Percentiles rank a stretch among this genome's conserved stretches.
Conservation (phyloP, 2,329 filamentous ascomycete species). For the Dryadomyces quercivorus region DNA sequence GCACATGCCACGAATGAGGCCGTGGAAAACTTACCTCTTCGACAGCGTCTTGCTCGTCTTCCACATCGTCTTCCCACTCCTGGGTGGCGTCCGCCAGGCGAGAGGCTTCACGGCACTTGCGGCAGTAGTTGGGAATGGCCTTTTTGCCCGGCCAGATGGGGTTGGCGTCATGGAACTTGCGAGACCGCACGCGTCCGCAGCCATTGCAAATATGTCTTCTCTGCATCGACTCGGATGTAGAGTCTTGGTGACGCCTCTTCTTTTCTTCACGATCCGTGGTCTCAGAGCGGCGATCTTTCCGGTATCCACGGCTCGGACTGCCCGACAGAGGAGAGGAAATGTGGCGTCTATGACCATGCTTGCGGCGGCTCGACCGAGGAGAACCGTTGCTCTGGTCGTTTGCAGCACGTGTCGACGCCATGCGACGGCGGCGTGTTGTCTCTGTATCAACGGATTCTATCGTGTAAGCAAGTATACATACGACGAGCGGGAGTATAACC, state of each 20-base stretch:
- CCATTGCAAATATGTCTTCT: slow-evolving; percentile 28
- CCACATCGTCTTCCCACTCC: neutral
- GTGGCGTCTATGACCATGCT: neutral
- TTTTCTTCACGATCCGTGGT: too few species aligned
- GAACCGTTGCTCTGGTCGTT: neutral
- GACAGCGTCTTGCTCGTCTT: neutral
- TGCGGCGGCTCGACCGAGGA: neutral
- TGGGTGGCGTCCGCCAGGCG: slow-evolving; percentile 4
- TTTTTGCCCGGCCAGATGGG: slow-evolving; percentile 18
- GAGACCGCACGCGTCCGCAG: slow-evolving; percentile 28
- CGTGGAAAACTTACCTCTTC: neutral
- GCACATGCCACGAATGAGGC: neutral
- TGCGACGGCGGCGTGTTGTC: neutral
- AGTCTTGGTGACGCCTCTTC: neutral
- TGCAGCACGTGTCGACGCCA: neutral
- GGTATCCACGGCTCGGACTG: neutral
- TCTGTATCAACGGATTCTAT: neutral
- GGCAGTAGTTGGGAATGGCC: slow-evolving; percentile 22
- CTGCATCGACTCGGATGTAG: neutral
- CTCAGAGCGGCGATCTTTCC: neutral
- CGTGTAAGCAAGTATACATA: neutral
- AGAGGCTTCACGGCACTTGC: slow-evolving; percentile 18
- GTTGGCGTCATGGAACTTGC: slow-evolving; percentile 24
- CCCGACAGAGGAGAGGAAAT: neutral
- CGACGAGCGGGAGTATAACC: neutral